Percentiles rank a stretch among this genome's conserved stretches.
These are phyloP conservation scores for Ceriops tagal DNA, from an alignment of 345 rosid genomes.

Conservation along the genomic window DNA sequence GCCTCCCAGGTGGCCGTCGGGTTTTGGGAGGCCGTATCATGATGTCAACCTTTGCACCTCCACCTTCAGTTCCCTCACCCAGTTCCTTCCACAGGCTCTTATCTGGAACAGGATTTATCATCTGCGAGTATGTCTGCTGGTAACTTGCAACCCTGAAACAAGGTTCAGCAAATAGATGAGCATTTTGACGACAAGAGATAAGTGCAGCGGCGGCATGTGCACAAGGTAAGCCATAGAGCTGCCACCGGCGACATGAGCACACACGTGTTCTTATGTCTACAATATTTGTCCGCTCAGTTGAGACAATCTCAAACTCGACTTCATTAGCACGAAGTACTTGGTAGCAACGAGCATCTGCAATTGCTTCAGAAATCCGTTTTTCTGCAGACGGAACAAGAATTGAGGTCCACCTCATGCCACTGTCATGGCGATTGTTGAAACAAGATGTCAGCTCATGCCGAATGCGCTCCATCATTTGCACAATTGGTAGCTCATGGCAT, in stretches of 20 bases:
- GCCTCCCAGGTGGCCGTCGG: conserved; percentile 98
- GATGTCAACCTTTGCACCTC: conserved; percentile 58
- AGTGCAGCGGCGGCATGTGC: conserved; percentile 98
- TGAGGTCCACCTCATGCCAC: conserved; percentile 77
- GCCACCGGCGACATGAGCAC: conserved; percentile 97
- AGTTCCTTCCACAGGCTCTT: conserved; percentile 60
- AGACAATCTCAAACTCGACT: conserved; percentile 97
- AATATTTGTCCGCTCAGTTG: conserved; percentile 88
- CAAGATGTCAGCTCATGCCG: conserved; percentile 59
- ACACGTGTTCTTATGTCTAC: conserved; percentile 78
- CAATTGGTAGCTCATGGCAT: conserved; percentile 90
- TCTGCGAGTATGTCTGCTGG: conserved; percentile 72
- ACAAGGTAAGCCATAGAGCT: conserved; percentile 88
- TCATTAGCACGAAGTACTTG: conserved; percentile 96
- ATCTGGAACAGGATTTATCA: conserved; percentile 63
- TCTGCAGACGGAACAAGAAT: conserved; percentile 94
- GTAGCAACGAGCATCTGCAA: conserved; percentile 87
- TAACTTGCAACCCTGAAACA: conserved; percentile 77
- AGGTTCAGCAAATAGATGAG: conserved; percentile 70
- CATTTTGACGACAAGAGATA: conserved; percentile 82
- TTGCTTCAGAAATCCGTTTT: conserved; percentile 70
- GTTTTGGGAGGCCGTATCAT: conserved; percentile 74
- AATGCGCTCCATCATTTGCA: conserved; percentile 94
- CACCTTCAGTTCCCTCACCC: conserved; percentile 58
- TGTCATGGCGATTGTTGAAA: conserved; percentile 62